phyloP scores from a whole-genome alignment of 805 yeast species.

The Nematodospora valgi region DNA sequence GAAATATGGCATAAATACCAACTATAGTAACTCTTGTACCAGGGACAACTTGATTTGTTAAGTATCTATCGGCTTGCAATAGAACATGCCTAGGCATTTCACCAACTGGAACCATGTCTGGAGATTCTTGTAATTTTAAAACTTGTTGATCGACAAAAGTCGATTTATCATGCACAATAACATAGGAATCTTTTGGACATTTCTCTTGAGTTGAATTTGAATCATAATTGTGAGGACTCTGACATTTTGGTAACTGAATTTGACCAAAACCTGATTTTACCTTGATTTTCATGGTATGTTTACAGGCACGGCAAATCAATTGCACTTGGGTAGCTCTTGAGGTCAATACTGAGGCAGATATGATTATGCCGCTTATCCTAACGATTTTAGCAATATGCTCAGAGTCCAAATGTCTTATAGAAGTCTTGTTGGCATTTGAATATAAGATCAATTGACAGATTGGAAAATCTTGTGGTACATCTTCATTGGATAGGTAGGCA shows the following conservation, averaged over 20 bases:
- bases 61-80: conserved; percentile 81
- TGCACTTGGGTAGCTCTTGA: conserved; percentile 85
- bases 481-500: conserved; percentile 51
- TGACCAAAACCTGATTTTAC: conserved; percentile 70
- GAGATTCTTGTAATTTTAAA: conserved; percentile 91
- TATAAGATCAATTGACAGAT: conserved; percentile 76
- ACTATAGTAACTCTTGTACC: conserved; percentile 91
- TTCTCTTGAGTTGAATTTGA: conserved; percentile 48
- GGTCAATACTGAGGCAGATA: conserved; percentile 82
- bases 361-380: conserved; percentile 87
- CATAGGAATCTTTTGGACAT: conserved; percentile 92
- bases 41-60: conserved; percentile 89
- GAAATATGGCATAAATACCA: conserved; percentile 91
- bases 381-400: conserved; percentile 87
- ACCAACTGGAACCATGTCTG: conserved; percentile 98
- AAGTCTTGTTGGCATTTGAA: conserved; percentile 66
- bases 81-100: conserved; percentile 96
- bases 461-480: conserved; percentile 59
- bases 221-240: conserved; percentile 33
- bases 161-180: conserved; percentile 90
- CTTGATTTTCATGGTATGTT: conserved; percentile 67
- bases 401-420: conserved; percentile 81
- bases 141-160: conserved; percentile 94
- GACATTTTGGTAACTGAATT: conserved; percentile 66
- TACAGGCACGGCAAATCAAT: conserved; percentile 82